A percentile compares a stretch with the other conserved stretches of the same genome.
Conservation (phyloP, 768 basidiomycete genomes). For the Tulasnella sp. region DNA sequence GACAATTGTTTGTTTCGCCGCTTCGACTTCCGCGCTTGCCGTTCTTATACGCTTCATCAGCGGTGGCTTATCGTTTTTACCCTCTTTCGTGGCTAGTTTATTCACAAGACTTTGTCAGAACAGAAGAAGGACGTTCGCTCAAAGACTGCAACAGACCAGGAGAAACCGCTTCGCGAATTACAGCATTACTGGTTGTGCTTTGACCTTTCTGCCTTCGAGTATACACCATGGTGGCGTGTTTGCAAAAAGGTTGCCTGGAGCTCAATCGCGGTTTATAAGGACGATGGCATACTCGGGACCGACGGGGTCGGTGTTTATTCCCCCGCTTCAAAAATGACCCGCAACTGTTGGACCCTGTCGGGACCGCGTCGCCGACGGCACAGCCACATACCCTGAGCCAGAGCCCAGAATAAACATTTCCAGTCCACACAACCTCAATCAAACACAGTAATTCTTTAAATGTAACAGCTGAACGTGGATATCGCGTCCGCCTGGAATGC, state of each 20-base stretch:
- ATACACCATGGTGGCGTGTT: background rate
- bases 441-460: too few relatives aligned
- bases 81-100: background rate
- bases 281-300: background rate
- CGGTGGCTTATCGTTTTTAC: background rate
- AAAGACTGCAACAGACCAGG: background rate
- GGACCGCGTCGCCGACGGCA: background rate
- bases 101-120: background rate
- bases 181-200: background rate
- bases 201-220: background rate
- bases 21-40: background rate
- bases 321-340: too few relatives aligned
- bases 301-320: background rate
- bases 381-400: too few relatives aligned
- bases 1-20: background rate
- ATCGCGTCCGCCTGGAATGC: background rate
- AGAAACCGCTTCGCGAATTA: background rate
- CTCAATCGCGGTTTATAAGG: background rate
- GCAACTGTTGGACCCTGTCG: background rate
- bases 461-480: too few relatives aligned
- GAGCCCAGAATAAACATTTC: too few relatives aligned
- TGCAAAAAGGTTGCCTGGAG: background rate
- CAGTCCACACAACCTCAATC: too few relatives aligned
- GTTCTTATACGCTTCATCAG: background rate
- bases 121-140: background rate